Evolutionary conservation across 2,329 filamentous ascomycete genomes (phyloP).

Genomic region (Cyphellophora europaea): DNA sequence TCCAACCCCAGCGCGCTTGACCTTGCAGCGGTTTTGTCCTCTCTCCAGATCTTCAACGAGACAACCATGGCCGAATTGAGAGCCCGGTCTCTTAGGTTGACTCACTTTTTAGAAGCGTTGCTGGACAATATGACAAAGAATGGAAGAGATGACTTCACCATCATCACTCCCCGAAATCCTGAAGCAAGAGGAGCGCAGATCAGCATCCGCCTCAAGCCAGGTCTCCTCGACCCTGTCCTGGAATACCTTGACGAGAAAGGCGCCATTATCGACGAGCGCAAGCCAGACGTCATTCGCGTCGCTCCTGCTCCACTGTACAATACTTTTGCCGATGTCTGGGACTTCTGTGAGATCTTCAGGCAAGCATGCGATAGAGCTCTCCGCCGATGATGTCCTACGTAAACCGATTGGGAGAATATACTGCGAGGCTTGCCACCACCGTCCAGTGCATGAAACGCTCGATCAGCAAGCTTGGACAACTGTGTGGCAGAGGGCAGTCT

Average conservation of each 20-base stretch:
- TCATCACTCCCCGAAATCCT: conserved; percentile 63
- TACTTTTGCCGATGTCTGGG: conserved; percentile 62
- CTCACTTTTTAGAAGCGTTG: conserved; percentile 65
- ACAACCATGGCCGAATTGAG: conserved; percentile 62
- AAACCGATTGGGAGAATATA: too few species aligned
- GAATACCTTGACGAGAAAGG: conserved; percentile 55
- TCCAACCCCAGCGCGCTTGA: conserved; percentile 76
- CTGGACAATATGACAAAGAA: conserved; percentile 29
- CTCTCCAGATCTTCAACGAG: conserved; percentile 63
- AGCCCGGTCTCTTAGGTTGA: conserved; percentile 62
- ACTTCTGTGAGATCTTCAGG: conserved; percentile 33
- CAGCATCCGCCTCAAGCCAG: conserved; percentile 59
- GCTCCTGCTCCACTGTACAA: conserved; percentile 82
- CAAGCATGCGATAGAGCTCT: too few species aligned
- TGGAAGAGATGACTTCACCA: conserved; percentile 35
- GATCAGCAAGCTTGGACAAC: too few species aligned
- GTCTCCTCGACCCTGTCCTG: conserved; percentile 58
- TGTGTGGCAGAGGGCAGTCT: too few species aligned
- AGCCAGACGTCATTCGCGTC: conserved; percentile 74
- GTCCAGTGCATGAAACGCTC: too few species aligned
- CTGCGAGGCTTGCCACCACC: too few species aligned
- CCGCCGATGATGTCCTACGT: too few species aligned
- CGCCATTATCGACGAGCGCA: conserved; percentile 72
- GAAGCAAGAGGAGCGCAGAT: conserved; percentile 67
- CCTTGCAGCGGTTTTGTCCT: conserved; percentile 62